phyloP scores from a whole-genome alignment of 176 grass and related monocot genomes.

The Urochloa ruziziensis region DNA sequence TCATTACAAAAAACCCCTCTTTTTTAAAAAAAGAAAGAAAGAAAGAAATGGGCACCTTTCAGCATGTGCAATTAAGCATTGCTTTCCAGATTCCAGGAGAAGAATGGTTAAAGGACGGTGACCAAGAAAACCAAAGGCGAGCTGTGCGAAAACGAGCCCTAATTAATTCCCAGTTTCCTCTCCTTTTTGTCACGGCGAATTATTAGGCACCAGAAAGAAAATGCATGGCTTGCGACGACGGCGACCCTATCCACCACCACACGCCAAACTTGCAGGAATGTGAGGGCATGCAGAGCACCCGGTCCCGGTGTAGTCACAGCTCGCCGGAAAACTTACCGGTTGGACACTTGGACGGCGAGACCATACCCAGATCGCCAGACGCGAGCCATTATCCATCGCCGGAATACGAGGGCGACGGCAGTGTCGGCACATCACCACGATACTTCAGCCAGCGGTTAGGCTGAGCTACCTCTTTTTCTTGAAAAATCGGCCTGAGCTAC shows the following conservation, averaged over 20 bases:
- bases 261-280: background rate
- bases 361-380: no score
- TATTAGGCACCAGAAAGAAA: slow-evolving; percentile 37
- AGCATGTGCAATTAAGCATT: no score
- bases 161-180: background rate
- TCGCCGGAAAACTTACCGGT: background rate
- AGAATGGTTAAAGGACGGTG: no score
- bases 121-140: background rate
- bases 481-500: background rate
- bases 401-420: background rate
- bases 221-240: slow-evolving; percentile 5
- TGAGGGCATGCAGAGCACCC: no score
- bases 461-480: background rate
- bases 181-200: background rate
- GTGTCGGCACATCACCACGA: background rate
- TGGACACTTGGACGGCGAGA: background rate
- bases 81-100: no score
- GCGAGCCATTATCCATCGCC: background rate
- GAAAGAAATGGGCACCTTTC: no score
- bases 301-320: background rate
- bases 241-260: background rate
- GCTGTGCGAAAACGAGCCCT: background rate
- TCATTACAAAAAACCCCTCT: no score
- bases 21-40: no score
- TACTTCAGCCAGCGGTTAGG: background rate